Conservation (phyloP, 2,329 filamentous ascomycete genomes). For the Aspergillus chevalieri region DNA sequence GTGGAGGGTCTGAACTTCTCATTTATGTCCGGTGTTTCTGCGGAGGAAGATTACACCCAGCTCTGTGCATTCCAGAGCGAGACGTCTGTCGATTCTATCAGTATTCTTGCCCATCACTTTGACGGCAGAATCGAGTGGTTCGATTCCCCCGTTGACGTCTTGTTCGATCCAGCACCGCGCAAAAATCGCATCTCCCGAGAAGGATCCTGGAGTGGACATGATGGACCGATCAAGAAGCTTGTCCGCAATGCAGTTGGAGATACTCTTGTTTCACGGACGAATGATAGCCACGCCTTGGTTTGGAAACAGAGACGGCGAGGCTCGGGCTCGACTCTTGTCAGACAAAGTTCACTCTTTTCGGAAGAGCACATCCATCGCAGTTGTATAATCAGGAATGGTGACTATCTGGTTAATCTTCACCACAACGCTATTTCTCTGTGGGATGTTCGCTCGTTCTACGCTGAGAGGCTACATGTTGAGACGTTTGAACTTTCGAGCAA, state of each 20-base stretch:
- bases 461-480: constrained; percentile 53
- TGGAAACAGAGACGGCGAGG: constrained; percentile 63
- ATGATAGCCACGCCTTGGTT: constrained; percentile 70
- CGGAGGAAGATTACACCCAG: constrained; percentile 55
- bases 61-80: constrained; percentile 66
- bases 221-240: constrained; percentile 72
- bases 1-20: constrained; percentile 54
- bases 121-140: constrained; percentile 80
- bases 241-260: constrained; percentile 76
- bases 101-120: constrained; percentile 75
- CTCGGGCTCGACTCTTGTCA: constrained; percentile 51
- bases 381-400: constrained; percentile 68
- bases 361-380: constrained; percentile 71
- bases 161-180: constrained; percentile 67
- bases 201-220: constrained; percentile 78
- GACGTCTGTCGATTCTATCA: constrained; percentile 57
- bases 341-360: constrained; percentile 63
- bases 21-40: constrained; percentile 25
- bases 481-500: constrained; percentile 60
- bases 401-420: constrained; percentile 75
- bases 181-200: constrained; percentile 55
- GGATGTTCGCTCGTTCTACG: constrained; percentile 62
- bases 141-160: constrained; percentile 66
- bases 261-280: constrained; percentile 74
- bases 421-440: constrained; percentile 66